These are phyloP conservation scores for Trametes sp. DNA, from an alignment of 1,284 basidiomycete species.

Conservation along the genomic window DNA sequence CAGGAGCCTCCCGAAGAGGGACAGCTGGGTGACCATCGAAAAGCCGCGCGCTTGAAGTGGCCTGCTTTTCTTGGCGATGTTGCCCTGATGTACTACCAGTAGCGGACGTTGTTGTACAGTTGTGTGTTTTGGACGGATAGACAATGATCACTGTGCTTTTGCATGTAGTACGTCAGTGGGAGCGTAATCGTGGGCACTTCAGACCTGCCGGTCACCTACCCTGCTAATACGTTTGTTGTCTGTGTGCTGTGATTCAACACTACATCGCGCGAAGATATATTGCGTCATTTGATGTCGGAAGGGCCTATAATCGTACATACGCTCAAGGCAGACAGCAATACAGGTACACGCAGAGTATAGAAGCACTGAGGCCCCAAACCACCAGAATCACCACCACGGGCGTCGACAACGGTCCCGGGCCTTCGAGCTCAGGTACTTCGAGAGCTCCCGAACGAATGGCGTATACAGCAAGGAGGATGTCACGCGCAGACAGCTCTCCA, in stretches of 20 bases:
- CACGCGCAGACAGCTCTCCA: constrained; percentile 23
- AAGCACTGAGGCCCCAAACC: constrained; percentile 11
- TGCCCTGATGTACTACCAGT: constrained; percentile 1
- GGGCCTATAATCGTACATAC: neutral
- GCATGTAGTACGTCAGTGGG: too few relatives aligned
- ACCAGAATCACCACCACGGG: neutral
- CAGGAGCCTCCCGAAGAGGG: constrained; percentile 36
- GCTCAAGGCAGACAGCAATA: neutral
- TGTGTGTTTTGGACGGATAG: constrained; percentile 3
- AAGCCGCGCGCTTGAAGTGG: constrained; percentile 21
- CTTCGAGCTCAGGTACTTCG: constrained; percentile 1
- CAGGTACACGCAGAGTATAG: constrained; percentile 4
- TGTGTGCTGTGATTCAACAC: too few relatives aligned
- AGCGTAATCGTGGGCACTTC: too few relatives aligned
- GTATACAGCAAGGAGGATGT: constrained; percentile 23
- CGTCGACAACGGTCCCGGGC: neutral
- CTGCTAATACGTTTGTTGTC: too few relatives aligned
- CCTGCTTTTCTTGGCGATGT: neutral
- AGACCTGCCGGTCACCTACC: too few relatives aligned
- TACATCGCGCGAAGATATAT: too few relatives aligned
- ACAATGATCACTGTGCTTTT: constrained; percentile 1
- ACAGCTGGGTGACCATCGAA: constrained; percentile 53
- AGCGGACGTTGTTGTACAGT: neutral
- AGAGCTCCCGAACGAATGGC: constrained; percentile 21
- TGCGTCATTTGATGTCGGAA: too few relatives aligned